A percentile compares a stretch with the other conserved stretches of the same genome.
phyloP scores from a whole-genome alignment of 805 yeast species.

The Clavispora vitiphila region DNA sequence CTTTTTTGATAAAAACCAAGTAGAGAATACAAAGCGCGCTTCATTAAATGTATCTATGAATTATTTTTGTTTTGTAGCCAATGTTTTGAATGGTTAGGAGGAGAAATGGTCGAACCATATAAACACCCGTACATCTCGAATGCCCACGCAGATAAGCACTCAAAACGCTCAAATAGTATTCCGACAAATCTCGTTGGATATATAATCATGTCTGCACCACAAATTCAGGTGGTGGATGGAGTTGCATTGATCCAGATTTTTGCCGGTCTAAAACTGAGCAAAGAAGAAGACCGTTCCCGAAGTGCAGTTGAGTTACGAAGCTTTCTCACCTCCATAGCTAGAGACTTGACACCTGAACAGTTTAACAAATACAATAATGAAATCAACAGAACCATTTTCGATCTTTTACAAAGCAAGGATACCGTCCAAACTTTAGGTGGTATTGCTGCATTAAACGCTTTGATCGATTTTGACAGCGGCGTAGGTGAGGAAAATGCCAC shows the following conservation, averaged over 20 bases:
- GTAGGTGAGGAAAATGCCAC: conserved; percentile 74
- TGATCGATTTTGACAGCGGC: conserved; percentile 79
- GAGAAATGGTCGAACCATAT: background rate
- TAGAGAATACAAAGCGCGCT: background rate
- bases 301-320: conserved; percentile 71
- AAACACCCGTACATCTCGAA: conserved; percentile 11
- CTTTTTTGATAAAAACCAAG: background rate
- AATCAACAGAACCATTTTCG: conserved; percentile 82
- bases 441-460: conserved; percentile 80
- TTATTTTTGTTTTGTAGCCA: no score
- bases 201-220: conserved; percentile 11
- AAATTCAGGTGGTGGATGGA: conserved; percentile 32
- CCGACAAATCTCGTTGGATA: background rate
- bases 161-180: background rate
- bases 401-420: conserved; percentile 72
- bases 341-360: conserved; percentile 80
- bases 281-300: conserved; percentile 38
- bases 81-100: no score
- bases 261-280: conserved; percentile 41
- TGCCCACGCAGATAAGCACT: background rate
- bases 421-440: conserved; percentile 79
- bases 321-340: conserved; percentile 65
- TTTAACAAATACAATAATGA: conserved; percentile 77
- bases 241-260: conserved; percentile 50
- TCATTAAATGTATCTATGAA: no score